These are phyloP conservation scores for Schoenoplectus tabernaemontani DNA, from an alignment of 202 grass and related monocot species.

Conservation along the genomic window DNA sequence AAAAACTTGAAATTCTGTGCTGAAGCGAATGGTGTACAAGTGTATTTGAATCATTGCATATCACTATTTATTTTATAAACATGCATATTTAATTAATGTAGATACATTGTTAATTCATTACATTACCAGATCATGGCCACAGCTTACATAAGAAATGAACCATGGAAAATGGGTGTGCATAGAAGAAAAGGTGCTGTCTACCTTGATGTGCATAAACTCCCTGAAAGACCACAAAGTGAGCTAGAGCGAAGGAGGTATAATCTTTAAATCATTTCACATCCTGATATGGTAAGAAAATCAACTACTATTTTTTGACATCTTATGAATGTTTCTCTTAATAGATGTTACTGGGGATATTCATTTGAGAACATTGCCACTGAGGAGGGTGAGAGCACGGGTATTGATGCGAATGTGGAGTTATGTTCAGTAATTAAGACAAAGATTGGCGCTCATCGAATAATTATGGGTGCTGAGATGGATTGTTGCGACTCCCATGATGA, in stretches of 20 bases:
- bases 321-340: constrained; percentile 23
- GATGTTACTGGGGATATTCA: constrained; percentile 97
- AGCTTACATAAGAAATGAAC: constrained; percentile 80
- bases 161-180: constrained; percentile 99
- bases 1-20: neutral
- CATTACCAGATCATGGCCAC: constrained; percentile 76
- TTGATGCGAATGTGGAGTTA: constrained; percentile 97
- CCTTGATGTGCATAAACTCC: constrained; percentile 96
- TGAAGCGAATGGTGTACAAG: neutral
- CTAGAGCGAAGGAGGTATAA: constrained; percentile 56
- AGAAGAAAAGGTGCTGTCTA: constrained; percentile 89
- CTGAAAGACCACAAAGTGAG: constrained; percentile 78
- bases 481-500: constrained; percentile 94
- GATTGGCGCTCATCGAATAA: constrained; percentile 84
- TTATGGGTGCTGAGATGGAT: constrained; percentile 99
- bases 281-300: constrained; percentile 5
- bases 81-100: constrained; percentile 24
- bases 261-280: constrained; percentile 3
- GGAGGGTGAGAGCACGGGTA: constrained; percentile 53
- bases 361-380: constrained; percentile 98
- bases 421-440: constrained; percentile 99
- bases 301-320: neutral
- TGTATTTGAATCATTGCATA: neutral
- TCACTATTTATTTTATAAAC: too few species aligned
- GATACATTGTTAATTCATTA: constrained; percentile 7